Base-by-base conservation (phyloP, 2,329 filamentous ascomycete genomes). In the Cytospora schulzeri region DNA sequence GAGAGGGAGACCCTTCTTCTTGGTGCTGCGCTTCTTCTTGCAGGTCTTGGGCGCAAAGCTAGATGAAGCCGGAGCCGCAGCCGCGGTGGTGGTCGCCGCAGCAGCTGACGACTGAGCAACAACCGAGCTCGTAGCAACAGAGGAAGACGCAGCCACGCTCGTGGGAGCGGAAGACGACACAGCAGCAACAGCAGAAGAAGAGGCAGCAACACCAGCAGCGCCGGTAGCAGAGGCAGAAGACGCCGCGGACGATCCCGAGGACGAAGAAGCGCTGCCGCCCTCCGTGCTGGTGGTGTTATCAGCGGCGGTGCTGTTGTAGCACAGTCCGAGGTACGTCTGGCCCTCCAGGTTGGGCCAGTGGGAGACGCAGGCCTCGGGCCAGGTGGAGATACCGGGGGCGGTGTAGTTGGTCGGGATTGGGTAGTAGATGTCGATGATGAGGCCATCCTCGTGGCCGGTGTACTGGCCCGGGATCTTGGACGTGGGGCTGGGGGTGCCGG, bases 291-390 rank as follows among this genome's bases (percentile, higher is more conserved):
- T 63, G 33, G 58, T 54, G 35, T 60, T 56, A 35, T 64, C 56
- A 17, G 62, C 33, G 29, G 62, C n/a, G 8, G 62, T 64, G 50
- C 62, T 48, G 45, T 48, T 48, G 45, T 48, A 48, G 45, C 45
- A 48, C 45, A 48, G 11, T 28, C 64, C 64, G 22, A 60, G 59
- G 60, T 48, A 60, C 14, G 45, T 53, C 70, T 73, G 69, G 17
- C 75, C 75, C 24, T 68, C 69, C 12, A 76, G 66, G 74, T 77
- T 77, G 67, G 74, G 70, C 53, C 75, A 76, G 71, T 77, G 75
- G 60, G 76, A 75, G 67, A 74, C 71, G 64, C 75, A 77, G 29
- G 63, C 67, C 51, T 69, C 70, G 65, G 75, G 76, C 75, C 76
- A 77, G 60, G 70, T 68, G 64, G 58, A 69, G 62, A 74, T 74